phyloP scores from a whole-genome alignment of 2,329 filamentous ascomycete genomes.

The Pseudogymnoascus sp. region DNA sequence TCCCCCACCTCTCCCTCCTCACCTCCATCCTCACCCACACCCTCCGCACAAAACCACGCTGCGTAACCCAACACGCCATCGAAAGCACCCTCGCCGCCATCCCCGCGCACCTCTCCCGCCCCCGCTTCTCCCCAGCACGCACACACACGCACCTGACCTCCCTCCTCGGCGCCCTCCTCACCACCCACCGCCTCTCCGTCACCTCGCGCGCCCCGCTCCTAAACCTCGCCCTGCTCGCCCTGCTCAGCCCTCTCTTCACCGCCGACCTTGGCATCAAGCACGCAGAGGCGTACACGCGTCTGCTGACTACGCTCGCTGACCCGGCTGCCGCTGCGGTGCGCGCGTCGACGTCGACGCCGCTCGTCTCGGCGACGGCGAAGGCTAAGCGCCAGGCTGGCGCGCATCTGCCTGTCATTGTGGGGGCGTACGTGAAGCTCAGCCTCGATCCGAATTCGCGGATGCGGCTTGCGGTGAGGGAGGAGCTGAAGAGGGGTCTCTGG shows the following conservation, averaged over 20 bases:
- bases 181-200: constrained; percentile 52
- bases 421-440: constrained; percentile 54
- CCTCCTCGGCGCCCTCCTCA: constrained; percentile 49
- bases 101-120: constrained; percentile 26
- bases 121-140: constrained; percentile 16
- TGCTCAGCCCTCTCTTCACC: constrained; percentile 47
- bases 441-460: constrained; percentile 43
- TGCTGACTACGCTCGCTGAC: constrained; percentile 54
- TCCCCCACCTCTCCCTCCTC: constrained; percentile 25
- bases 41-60: constrained; percentile 26
- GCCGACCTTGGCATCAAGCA: constrained; percentile 35
- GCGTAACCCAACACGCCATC: constrained; percentile 28
- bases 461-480: constrained; percentile 44
- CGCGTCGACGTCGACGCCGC: constrained; percentile 35
- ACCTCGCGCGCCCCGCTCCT: constrained; percentile 57
- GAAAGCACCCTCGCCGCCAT: constrained; percentile 28
- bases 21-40: constrained; percentile 27
- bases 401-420: constrained; percentile 54
- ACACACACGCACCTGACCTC: constrained; percentile 36
- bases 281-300: constrained; percentile 46
- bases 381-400: constrained; percentile 55
- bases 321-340: constrained; percentile 50
- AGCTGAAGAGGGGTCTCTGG: constrained; percentile 51
- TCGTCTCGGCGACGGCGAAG: constrained; percentile 54
- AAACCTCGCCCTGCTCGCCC: constrained; percentile 45